phyloP scores from a whole-genome alignment of 75 land plant species.

The Selaginella tamariscina region DNA sequence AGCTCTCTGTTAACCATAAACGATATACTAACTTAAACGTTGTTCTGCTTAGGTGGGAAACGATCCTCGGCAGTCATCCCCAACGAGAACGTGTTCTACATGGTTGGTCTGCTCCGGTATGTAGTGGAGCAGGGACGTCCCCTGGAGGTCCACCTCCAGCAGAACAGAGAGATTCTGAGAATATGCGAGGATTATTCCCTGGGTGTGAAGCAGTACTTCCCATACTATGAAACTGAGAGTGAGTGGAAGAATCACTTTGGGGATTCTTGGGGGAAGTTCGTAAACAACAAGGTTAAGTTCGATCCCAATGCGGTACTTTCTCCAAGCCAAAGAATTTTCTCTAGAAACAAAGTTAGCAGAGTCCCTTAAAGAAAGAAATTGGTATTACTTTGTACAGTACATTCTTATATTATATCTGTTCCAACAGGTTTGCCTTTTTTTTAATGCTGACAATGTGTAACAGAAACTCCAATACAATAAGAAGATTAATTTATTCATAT shows the following conservation, averaged over 20 bases:
- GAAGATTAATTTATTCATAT: no score
- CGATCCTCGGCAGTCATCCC: constrained; percentile 20
- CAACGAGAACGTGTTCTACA: constrained; percentile 12
- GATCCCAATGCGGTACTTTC: constrained; percentile 29
- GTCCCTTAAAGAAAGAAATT: no score
- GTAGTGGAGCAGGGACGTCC: not conserved
- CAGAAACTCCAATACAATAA: no score
- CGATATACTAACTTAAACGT: not conserved
- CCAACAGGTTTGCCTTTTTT: no score
- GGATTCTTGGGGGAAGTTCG: constrained; percentile 22
- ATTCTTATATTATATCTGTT: no score
- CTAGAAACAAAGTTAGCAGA: not conserved
- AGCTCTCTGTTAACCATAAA: not conserved
- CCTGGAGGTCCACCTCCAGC: not conserved
- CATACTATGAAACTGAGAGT: constrained; percentile 12
- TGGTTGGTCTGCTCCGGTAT: constrained; percentile 14
- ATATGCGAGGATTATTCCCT: constrained; percentile 17
- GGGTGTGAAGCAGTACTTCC: constrained; percentile 35
- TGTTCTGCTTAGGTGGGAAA: constrained; percentile 7
- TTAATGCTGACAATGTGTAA: no score
- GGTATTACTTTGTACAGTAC: no score
- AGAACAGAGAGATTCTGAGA: not conserved
- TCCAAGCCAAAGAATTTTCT: constrained; percentile 26
- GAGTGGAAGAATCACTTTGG: constrained; percentile 44
- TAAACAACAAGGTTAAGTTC: constrained; percentile 16